Percentiles rank a stretch among this genome's conserved stretches.
Evolutionary conservation across 169 alveolate species (phyloP).

Genomic region (Plasmodium falciparum): DNA sequence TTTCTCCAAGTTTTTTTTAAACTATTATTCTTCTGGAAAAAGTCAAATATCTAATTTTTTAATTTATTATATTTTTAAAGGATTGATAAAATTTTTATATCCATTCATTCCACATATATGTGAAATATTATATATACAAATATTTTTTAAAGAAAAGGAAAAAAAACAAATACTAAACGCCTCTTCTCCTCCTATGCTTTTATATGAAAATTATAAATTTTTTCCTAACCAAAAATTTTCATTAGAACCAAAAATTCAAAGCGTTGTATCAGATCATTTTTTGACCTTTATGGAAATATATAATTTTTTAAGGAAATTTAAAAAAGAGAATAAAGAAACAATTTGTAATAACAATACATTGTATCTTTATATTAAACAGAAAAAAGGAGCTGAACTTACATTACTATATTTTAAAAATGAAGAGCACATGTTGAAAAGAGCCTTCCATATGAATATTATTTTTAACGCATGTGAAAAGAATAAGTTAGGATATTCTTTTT

Average conservation of each 20-base stretch:
- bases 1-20: slow-evolving; percentile 49
- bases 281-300: neutral
- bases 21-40: neutral
- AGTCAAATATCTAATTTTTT: neutral
- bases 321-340: neutral
- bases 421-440: slow-evolving; percentile 21
- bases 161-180: neutral
- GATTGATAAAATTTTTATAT: slow-evolving; percentile 17
- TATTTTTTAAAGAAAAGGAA: slow-evolving; percentile 2
- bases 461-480: neutral
- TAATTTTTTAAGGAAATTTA: slow-evolving; percentile 11
- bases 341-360: neutral
- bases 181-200: neutral
- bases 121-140: slow-evolving; percentile 20
- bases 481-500: neutral
- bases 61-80: slow-evolving; percentile 22
- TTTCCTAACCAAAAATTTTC: slow-evolving; percentile 11
- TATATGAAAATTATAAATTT: slow-evolving; percentile 36
- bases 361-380: slow-evolving; percentile 7
- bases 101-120: slow-evolving; percentile 64
- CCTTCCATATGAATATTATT: slow-evolving; percentile 39
- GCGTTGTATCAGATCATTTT: neutral
- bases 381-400: neutral
- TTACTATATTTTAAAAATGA: slow-evolving; percentile 29
- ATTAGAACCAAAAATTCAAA: neutral